These are phyloP conservation scores for Ogataea methylovora DNA, from an alignment of 805 yeast species.

Conservation along the genomic window DNA sequence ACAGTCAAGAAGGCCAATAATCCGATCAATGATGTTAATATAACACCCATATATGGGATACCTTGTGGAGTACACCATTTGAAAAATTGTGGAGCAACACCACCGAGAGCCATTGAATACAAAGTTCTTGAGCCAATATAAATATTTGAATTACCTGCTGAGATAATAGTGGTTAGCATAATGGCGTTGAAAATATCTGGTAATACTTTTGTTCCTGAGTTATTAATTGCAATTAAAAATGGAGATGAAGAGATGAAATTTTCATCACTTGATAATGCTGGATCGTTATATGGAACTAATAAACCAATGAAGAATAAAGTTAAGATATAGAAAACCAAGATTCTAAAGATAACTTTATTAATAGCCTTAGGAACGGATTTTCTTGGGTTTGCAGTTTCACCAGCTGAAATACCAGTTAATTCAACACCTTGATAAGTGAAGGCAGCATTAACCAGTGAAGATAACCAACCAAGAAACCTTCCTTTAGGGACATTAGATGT, in stretches of 20 bases:
- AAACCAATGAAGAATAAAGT: slow-evolving; percentile 65
- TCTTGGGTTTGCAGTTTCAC: slow-evolving; percentile 66
- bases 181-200: slow-evolving; percentile 71
- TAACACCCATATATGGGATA: slow-evolving; percentile 54
- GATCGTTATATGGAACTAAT: slow-evolving; percentile 63
- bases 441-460: slow-evolving; percentile 65
- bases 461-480: slow-evolving; percentile 62
- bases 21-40: slow-evolving; percentile 54
- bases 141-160: slow-evolving; percentile 76
- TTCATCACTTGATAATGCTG: slow-evolving; percentile 29
- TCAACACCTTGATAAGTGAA: slow-evolving; percentile 80
- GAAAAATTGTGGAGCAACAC: slow-evolving; percentile 50
- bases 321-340: slow-evolving; percentile 55
- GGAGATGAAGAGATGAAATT: slow-evolving; percentile 55
- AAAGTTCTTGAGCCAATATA: slow-evolving; percentile 66
- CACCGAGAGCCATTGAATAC: slow-evolving; percentile 55
- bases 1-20: slow-evolving; percentile 54
- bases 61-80: slow-evolving; percentile 43
- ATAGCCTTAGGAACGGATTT: slow-evolving; percentile 67
- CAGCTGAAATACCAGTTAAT: slow-evolving; percentile 66
- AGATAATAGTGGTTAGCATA: slow-evolving; percentile 54
- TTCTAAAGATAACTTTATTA: slow-evolving; percentile 60
- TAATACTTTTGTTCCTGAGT: slow-evolving; percentile 57
- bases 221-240: slow-evolving; percentile 62
- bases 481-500: slow-evolving; percentile 43